Evolutionary conservation across 1,284 basidiomycete genomes (phyloP).

Genomic region (Chiua sp.): DNA sequence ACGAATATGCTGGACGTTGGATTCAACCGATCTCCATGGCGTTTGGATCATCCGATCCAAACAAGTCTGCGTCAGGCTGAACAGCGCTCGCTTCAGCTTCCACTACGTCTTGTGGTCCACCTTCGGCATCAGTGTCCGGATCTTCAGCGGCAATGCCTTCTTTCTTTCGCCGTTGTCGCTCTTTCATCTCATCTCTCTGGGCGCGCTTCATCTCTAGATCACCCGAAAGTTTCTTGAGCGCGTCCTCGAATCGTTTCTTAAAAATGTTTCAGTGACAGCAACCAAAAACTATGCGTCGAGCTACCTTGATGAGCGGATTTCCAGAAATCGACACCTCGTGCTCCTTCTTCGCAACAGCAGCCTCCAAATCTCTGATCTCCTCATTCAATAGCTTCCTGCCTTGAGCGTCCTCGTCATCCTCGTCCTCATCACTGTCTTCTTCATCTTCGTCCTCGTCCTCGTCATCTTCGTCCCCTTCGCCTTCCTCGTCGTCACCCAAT

Average conservation of each 20-base stretch:
- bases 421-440: constrained; percentile 72
- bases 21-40: constrained; percentile 49
- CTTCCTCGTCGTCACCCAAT: constrained; percentile 67
- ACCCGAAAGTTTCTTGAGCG: constrained; percentile 83
- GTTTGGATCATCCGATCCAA: constrained; percentile 57
- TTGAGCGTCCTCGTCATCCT: constrained; percentile 74
- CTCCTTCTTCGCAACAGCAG: constrained; percentile 87
- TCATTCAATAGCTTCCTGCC: constrained; percentile 84
- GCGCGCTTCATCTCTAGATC: constrained; percentile 89
- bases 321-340: constrained; percentile 85
- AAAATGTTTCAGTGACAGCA: constrained; percentile 11
- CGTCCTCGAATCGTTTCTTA: constrained; percentile 94
- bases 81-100: constrained; percentile 33
- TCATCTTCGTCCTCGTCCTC: constrained; percentile 75
- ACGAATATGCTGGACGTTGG: neutral
- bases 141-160: constrained; percentile 60
- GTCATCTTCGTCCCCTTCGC: constrained; percentile 59
- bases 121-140: constrained; percentile 51
- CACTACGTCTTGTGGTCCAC: constrained; percentile 44
- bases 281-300: constrained; percentile 9
- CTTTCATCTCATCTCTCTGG: constrained; percentile 78
- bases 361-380: constrained; percentile 90
- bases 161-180: constrained; percentile 68
- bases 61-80: constrained; percentile 48
- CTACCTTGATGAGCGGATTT: constrained; percentile 87